Evolutionary conservation across 345 rosid species (phyloP).

Genomic region (Hibiscus mutabilis): DNA sequence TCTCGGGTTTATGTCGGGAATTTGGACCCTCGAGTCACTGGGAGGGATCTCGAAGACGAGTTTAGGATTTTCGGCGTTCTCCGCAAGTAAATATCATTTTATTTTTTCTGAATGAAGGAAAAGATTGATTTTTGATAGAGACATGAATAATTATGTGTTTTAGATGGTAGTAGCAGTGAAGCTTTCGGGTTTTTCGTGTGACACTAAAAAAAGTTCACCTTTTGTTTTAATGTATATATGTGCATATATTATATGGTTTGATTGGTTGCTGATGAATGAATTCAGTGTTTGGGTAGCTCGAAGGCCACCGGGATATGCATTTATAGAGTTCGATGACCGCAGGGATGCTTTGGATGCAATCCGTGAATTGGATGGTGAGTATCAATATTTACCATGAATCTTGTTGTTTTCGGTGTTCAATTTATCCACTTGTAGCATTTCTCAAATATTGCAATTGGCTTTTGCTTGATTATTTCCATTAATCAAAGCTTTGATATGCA

Average conservation of each 20-base stretch:
- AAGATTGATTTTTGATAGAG: not conserved
- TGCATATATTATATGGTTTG: not conserved
- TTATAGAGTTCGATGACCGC: constrained; percentile 73
- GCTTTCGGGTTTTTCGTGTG: no score
- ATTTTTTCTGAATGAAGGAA: not conserved
- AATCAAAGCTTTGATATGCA: not conserved
- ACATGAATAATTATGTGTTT: not conserved
- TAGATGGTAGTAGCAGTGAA: no score
- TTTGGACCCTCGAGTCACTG: constrained; percentile 56
- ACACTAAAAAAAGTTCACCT: no score
- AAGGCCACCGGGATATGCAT: constrained; percentile 91
- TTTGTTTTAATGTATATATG: not conserved
- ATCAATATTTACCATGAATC: not conserved
- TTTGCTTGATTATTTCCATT: no score
- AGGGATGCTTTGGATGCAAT: constrained; percentile 81
- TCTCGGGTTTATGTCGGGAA: constrained; percentile 73
- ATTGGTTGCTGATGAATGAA: not conserved
- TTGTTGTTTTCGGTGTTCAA: no score
- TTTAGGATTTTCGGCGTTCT: constrained; percentile 64
- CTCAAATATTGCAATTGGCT: no score
- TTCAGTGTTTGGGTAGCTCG: constrained; percentile 94
- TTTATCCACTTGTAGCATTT: no score
- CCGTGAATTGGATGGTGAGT: constrained; percentile 61
- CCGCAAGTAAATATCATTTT: constrained; percentile 35
- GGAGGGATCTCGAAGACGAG: constrained; percentile 77